These are phyloP conservation scores for Globisporangium parvum DNA, from an alignment of 352 stramenopile genomes.

Conservation along the genomic window DNA sequence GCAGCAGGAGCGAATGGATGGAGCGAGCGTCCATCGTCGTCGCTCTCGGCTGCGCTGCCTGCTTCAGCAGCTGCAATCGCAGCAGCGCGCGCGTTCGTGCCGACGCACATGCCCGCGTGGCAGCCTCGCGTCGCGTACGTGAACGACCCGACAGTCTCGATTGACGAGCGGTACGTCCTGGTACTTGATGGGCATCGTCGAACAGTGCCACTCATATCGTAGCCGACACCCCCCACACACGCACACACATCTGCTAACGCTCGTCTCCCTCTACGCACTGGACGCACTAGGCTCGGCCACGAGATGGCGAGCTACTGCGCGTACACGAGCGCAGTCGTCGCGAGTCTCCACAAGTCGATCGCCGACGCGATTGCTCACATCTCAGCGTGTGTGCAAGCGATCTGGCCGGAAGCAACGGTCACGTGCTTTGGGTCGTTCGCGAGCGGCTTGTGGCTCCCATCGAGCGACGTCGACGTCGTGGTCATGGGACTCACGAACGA, in stretches of 20 bases:
- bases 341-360: conserved; percentile 44
- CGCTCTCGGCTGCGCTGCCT: neutral
- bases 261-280: neutral
- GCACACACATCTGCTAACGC: neutral
- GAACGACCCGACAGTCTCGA: conserved; percentile 29
- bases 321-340: conserved; percentile 60
- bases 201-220: too few species aligned
- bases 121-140: conserved; percentile 18
- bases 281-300: conserved; percentile 26
- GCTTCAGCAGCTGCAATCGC: neutral
- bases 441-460: conserved; percentile 83
- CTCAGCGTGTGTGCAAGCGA: conserved; percentile 45
- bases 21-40: neutral
- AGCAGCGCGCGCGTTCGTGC: conserved; percentile 1
- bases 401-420: conserved; percentile 72
- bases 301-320: conserved; percentile 62
- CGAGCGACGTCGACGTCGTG: conserved; percentile 87
- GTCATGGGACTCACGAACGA: conserved; percentile 56
- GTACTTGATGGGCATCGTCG: too few species aligned
- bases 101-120: conserved; percentile 23
- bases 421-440: conserved; percentile 82
- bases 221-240: too few species aligned
- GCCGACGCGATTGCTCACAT: conserved; percentile 73
- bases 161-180: conserved; percentile 23
- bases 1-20: neutral